Evolutionary conservation across 2,329 filamentous ascomycete genomes (phyloP).

Genomic region (Emericellopsis atlantica): DNA sequence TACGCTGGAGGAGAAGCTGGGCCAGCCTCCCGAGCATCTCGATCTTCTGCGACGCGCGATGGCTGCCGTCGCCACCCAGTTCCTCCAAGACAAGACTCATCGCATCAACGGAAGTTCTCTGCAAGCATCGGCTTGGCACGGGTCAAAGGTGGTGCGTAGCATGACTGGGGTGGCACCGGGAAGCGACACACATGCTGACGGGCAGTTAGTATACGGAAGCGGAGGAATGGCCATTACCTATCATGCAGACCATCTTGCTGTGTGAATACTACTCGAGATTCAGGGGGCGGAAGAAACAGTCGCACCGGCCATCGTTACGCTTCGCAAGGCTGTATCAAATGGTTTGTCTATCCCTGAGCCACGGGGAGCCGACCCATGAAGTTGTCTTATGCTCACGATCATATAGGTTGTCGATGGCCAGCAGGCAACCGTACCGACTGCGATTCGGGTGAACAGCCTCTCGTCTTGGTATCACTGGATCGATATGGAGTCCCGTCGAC

Average conservation of each 20-base stretch:
- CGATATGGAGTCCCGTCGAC: conserved; percentile 34
- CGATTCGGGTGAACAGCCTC: conserved; percentile 1
- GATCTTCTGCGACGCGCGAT: conserved; percentile 39
- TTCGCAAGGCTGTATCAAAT: conserved; percentile 40
- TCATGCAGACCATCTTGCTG: conserved; percentile 40
- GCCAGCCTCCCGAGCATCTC: conserved; percentile 16
- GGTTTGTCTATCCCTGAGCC: conserved; percentile 25
- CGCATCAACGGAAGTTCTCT: conserved; percentile 35
- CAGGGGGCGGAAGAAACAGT: conserved; percentile 33
- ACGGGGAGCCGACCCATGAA: no score
- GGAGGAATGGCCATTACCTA: conserved; percentile 31
- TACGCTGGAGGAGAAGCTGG: conserved; percentile 27
- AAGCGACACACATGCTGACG: neutral
- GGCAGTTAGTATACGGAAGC: conserved; percentile 22
- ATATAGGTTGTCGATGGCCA: conserved; percentile 4
- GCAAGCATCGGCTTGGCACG: conserved; percentile 37
- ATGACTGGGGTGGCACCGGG: neutral
- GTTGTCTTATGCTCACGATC: neutral
- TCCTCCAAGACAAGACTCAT: conserved; percentile 32
- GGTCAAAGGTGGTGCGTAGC: conserved; percentile 34
- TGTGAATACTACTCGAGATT: conserved; percentile 44
- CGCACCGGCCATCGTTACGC: conserved; percentile 30
- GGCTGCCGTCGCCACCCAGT: conserved; percentile 44
- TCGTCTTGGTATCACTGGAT: conserved; percentile 26
- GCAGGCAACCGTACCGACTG: conserved; percentile 11